Evolutionary conservation across 2,329 filamentous ascomycete species (phyloP), one percentile per base, ranked within the genome.

Genomic region (Aspergillus oerlinghausenensis): DNA sequence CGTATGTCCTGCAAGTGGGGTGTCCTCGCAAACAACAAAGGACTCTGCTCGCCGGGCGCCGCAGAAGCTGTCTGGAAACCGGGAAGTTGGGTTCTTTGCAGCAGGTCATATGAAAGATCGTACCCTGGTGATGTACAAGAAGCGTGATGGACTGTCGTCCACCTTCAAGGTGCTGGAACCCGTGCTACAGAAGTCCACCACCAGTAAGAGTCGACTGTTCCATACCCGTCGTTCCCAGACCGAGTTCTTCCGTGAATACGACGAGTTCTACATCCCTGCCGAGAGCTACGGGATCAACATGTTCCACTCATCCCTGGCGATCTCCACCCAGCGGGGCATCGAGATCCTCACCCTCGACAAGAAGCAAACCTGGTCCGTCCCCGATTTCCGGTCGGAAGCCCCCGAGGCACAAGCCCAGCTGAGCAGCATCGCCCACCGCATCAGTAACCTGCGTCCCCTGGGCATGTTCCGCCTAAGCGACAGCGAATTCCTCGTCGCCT

Each of bases 101-200:
- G 94, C 92, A 1, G 94, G 93, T 9, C 86, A 89, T 58, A 97
- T 99, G 92, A 99, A 99, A 79, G 94, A 99, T 59, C 86, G 94
- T 7, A 92, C 89, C 63, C 80, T 99, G 7, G 86, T 99, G 28
- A 93, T 99, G 73, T 99, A 97, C 82, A 97, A 97, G 78, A 95
- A 95, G 72, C 90, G 91, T 60, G 94, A 97, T 71, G 88, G 88
- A 28, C 82, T 97, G 59, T 90, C 92, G 66, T 97, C 91, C 25
- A 96, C 89, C 0, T 97, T 99, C 82, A 97, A 85, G 70, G 92
- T 99, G 11, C 84, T 99, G 8, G 94, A 99, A 72, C 94, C 94
- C 0, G 91, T 99, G 26, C 89, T 94, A 68, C 92, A 97, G 64
- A 97, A 96, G 70, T 89, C 92, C 0, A 87, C 89, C 0, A 90